Conservation (phyloP, 2,329 filamentous ascomycete species). For the Epichloe bromicola region DNA sequence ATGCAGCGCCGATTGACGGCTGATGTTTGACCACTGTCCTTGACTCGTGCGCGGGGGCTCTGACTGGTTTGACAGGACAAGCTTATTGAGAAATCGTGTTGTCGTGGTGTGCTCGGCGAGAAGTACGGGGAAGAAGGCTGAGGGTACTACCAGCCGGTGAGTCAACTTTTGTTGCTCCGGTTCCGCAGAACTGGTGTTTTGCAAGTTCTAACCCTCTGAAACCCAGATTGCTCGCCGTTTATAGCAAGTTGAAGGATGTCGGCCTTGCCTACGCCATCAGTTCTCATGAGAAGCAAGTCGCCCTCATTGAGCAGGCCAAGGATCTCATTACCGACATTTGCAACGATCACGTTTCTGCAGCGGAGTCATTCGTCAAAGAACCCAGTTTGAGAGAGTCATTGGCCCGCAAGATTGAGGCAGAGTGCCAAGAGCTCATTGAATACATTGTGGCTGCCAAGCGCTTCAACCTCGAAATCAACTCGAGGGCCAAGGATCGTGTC, state of each 20-base stretch:
- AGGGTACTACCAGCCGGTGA: constrained; percentile 90
- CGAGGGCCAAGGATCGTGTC: constrained; percentile 71
- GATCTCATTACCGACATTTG: constrained; percentile 69
- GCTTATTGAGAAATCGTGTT: constrained; percentile 56
- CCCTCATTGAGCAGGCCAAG: constrained; percentile 51
- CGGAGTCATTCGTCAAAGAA: constrained; percentile 47
- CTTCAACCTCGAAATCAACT: constrained; percentile 63
- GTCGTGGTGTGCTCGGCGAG: constrained; percentile 92
- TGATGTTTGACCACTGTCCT: background rate
- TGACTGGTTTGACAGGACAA: constrained; percentile 16
- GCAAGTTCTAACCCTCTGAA: background rate
- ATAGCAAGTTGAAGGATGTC: constrained; percentile 41
- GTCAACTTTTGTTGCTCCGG: constrained; percentile 21
- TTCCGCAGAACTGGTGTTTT: background rate
- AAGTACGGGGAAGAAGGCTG: constrained; percentile 85
- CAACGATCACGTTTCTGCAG: constrained; percentile 66
- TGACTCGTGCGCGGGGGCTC: background rate
- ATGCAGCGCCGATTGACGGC: background rate
- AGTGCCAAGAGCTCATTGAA: constrained; percentile 71
- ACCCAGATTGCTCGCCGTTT: constrained; percentile 44
- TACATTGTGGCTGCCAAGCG: constrained; percentile 52
- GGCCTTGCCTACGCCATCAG: constrained; percentile 33
- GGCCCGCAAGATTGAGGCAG: constrained; percentile 53
- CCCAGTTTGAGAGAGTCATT: constrained; percentile 44
- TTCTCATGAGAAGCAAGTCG: constrained; percentile 37